Percentiles rank a stretch among this genome's conserved stretches.
phyloP scores from a whole-genome alignment of 441 rosid genomes.

The Geranium incanum region DNA sequence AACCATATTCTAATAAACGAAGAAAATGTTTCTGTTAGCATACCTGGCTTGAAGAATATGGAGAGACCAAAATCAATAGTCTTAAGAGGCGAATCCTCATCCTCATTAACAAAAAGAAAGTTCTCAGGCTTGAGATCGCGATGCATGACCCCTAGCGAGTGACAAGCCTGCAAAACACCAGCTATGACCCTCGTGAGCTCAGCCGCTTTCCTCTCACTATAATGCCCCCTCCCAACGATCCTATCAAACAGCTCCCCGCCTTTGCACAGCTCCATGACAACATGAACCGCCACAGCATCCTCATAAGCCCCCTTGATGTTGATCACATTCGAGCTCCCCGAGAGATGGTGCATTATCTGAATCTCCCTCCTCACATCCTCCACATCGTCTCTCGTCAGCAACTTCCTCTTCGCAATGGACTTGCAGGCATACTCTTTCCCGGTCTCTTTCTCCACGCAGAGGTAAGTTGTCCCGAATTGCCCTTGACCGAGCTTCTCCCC shows the following conservation, averaged over 20 bases:
- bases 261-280: neutral
- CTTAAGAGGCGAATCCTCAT: constrained; percentile 8
- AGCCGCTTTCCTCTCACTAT: neutral
- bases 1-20: too few species aligned
- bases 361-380: constrained; percentile 8
- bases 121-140: constrained; percentile 2
- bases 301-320: neutral
- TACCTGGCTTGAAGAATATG: neutral
- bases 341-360: constrained; percentile 5
- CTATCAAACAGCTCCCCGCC: neutral
- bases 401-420: constrained; percentile 1
- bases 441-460: constrained; percentile 1
- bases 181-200: neutral
- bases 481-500: neutral
- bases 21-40: neutral
- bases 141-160: neutral
- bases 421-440: constrained; percentile 8
- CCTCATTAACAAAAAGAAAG: neutral
- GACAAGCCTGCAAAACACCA: neutral
- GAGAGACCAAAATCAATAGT: neutral
- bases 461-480: neutral
- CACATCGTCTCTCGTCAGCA: neutral
- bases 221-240: constrained; percentile 4
- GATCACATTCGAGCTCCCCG: neutral
- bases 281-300: neutral